phyloP scores from a whole-genome alignment of 1,284 basidiomycete genomes.

The Cryptococcus sp. region DNA sequence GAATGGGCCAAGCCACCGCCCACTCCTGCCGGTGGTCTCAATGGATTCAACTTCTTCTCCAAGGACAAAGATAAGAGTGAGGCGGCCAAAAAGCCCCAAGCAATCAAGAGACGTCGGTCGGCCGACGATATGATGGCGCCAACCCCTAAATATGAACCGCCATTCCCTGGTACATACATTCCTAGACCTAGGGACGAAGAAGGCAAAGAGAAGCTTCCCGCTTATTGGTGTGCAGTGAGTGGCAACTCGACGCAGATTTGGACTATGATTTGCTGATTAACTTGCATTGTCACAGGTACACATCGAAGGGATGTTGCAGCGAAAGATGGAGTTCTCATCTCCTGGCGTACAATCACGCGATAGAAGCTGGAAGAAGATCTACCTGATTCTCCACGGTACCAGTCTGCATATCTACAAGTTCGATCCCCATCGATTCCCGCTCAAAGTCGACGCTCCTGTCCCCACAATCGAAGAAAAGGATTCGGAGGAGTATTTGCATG shows the following conservation, averaged over 20 bases:
- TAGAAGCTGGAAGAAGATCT: conserved; percentile 84
- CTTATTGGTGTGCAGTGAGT: conserved; percentile 71
- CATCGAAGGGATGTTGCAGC: conserved; percentile 79
- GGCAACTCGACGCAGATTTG: not conserved
- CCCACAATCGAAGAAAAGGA: conserved; percentile 45
- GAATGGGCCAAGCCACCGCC: conserved; percentile 49
- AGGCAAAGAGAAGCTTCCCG: conserved; percentile 76
- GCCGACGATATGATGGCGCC: conserved; percentile 52
- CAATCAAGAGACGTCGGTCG: conserved; percentile 52
- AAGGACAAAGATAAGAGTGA: conserved; percentile 12
- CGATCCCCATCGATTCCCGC: conserved; percentile 55
- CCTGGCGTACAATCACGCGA: conserved; percentile 86
- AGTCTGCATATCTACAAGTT: conserved; percentile 80
- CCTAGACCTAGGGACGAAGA: conserved; percentile 64
- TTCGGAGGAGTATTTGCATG: conserved; percentile 49
- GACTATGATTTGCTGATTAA: not conserved
- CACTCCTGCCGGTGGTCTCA: conserved; percentile 41
- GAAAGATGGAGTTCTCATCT: conserved; percentile 90
- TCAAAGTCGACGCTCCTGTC: conserved; percentile 41
- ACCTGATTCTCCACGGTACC: conserved; percentile 92
- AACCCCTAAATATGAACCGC: conserved; percentile 54
- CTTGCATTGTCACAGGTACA: conserved; percentile 59
- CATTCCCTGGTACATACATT: conserved; percentile 42
- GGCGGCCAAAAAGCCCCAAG: conserved; percentile 10
- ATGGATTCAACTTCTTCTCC: conserved; percentile 30